phyloP scores from a whole-genome alignment of 1,139 yeast genomes.

The Blastobotrys niveus region DNA sequence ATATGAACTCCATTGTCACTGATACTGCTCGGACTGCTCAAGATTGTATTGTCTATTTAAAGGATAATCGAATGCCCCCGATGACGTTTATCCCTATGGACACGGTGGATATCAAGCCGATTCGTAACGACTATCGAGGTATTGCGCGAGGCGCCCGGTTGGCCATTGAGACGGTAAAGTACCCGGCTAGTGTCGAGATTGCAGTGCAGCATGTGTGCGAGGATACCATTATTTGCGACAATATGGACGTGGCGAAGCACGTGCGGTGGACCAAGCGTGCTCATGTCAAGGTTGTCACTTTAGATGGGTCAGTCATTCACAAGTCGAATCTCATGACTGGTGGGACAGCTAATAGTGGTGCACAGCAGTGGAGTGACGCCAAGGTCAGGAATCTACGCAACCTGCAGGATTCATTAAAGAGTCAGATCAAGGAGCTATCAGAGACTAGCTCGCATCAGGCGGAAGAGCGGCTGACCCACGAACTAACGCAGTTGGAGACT shows the following conservation, averaged over 20 bases:
- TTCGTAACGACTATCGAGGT: constrained; percentile 52
- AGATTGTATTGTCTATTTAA: constrained; percentile 74
- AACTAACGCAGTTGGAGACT: constrained; percentile 41
- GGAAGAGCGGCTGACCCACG: constrained; percentile 37
- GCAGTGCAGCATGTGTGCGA: constrained; percentile 83
- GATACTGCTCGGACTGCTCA: constrained; percentile 71
- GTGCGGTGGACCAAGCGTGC: constrained; percentile 64
- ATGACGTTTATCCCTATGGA: constrained; percentile 89
- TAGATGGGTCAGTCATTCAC: constrained; percentile 82
- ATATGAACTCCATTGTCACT: constrained; percentile 78
- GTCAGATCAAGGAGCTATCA: constrained; percentile 49
- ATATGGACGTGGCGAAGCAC: constrained; percentile 58
- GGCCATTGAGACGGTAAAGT: constrained; percentile 61
- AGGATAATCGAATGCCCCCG: constrained; percentile 79
- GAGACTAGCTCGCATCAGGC: constrained; percentile 37
- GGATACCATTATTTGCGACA: constrained; percentile 74
- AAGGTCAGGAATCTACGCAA: constrained; percentile 55
- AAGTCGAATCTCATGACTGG: constrained; percentile 91
- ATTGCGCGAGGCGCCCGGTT: constrained; percentile 55
- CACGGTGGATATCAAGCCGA: constrained; percentile 57
- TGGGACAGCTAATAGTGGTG: constrained; percentile 44
- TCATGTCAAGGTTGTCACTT: constrained; percentile 65
- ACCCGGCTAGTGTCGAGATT: constrained; percentile 61
- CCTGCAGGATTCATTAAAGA: constrained; percentile 54
- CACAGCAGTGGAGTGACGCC: constrained; percentile 65